A percentile compares a stretch with the other conserved stretches of the same genome.
These are phyloP conservation scores for Stagonosporopsis chrysanthemi DNA, from an alignment of 2,329 filamentous ascomycete species.

Conservation along the genomic window DNA sequence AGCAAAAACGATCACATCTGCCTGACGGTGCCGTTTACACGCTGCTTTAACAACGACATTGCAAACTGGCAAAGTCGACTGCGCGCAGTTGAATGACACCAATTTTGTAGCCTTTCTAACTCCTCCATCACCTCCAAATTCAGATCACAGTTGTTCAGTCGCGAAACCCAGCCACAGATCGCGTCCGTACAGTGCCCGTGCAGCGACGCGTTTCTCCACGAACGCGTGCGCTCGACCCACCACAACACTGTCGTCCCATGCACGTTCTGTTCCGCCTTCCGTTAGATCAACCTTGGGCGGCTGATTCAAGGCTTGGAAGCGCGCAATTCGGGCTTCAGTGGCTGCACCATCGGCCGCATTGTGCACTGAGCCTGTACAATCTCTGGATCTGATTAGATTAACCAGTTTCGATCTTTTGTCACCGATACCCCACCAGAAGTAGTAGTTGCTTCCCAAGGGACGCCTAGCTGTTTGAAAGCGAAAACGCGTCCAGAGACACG, in stretches of 20 bases:
- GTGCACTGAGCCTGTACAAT: constrained; percentile 23
- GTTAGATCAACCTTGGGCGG: constrained; percentile 35
- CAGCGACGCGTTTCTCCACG: constrained; percentile 34
- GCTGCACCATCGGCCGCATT: constrained; percentile 26
- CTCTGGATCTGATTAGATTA: constrained; percentile 40
- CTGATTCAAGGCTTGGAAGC: constrained; percentile 45
- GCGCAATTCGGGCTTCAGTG: constrained; percentile 26
- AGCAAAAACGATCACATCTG: constrained; percentile 17
- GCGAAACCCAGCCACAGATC: constrained; percentile 38
- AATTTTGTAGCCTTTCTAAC: neutral
- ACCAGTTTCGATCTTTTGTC: constrained; percentile 27
- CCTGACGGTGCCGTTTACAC: constrained; percentile 5
- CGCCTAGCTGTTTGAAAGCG: neutral
- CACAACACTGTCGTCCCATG: constrained; percentile 32
- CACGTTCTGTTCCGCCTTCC: constrained; percentile 33
- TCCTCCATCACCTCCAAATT: neutral
- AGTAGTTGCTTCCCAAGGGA: neutral
- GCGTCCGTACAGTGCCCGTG: constrained; percentile 33
- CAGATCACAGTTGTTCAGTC: constrained; percentile 17
- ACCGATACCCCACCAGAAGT: constrained; percentile 2
- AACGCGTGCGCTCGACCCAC: constrained; percentile 44
- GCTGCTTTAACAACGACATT: constrained; percentile 8
- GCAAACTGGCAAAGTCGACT: constrained; percentile 29
- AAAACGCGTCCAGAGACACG: constrained; percentile 15
- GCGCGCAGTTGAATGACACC: constrained; percentile 11